These are phyloP conservation scores for Torulaspora franciscae DNA, from an alignment of 805 yeast genomes.

Conservation along the genomic window DNA sequence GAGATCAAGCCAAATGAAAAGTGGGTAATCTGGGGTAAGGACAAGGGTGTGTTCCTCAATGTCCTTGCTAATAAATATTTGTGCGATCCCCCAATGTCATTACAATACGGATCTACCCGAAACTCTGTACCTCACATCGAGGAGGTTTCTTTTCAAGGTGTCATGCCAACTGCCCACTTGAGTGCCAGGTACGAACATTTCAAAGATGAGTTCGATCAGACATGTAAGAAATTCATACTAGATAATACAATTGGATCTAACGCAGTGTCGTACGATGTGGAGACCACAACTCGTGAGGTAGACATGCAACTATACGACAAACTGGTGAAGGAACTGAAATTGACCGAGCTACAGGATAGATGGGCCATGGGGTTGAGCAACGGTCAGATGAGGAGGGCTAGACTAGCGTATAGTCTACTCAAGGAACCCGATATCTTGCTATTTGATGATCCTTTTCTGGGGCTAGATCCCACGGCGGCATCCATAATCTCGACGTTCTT, in stretches of 20 bases:
- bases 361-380: conserved; percentile 88
- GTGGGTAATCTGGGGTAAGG: conserved; percentile 41
- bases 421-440: conserved; percentile 59
- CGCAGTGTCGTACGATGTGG: conserved; percentile 38
- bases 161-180: conserved; percentile 57
- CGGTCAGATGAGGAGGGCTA: conserved; percentile 89
- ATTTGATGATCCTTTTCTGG: conserved; percentile 89
- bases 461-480: conserved; percentile 76
- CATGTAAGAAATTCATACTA: conserved; percentile 56
- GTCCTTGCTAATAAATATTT: conserved; percentile 26
- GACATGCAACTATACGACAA: conserved; percentile 38
- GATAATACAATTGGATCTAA: conserved; percentile 44
- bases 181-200: conserved; percentile 86
- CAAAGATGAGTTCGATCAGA: conserved; percentile 78
- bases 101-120: conserved; percentile 14
- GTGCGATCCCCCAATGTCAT: conserved; percentile 27
- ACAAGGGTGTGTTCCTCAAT: conserved; percentile 28
- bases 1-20: conserved; percentile 33
- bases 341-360: conserved; percentile 54
- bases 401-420: conserved; percentile 72
- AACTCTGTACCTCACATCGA: conserved; percentile 21
- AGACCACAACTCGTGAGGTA: conserved; percentile 24
- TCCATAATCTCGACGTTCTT: conserved; percentile 46
- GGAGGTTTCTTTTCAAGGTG: conserved; percentile 45
- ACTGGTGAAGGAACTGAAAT: conserved; percentile 47